Evolutionary conservation across 1,139 yeast genomes (phyloP), one percentile per base, ranked within the genome.

Genomic region (Taphrina pruni): DNA sequence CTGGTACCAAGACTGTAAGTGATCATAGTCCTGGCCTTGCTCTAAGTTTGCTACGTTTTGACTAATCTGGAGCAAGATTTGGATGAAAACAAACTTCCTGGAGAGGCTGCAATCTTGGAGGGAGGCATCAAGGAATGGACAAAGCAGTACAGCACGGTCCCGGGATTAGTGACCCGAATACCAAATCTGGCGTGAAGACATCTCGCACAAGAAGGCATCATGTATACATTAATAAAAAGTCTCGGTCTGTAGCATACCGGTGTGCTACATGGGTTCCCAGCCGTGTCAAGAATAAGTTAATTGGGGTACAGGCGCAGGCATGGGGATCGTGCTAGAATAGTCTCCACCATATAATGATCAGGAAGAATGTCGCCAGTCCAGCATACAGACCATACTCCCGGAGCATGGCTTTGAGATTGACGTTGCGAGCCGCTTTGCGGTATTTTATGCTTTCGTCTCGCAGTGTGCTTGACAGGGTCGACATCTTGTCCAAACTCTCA

Each of bases 371-470:
- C 65, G 94, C 81, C 32, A 88, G 83, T 3, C 93, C 89, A 17
- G 85, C 89, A 56, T 93, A 83, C 1, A 98, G 97, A 4, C 92
- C 89, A 77, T 94, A 94, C 79, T 94, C 97, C 75, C 92, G 86
- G 71, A 94, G 81, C 79, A 94, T 80, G 12, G 97, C 89, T 76
- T 95, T 97, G 74, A 94, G 84, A 78, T 94, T 94, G 77, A 95
- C 93, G 76, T 90, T 87, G 75, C 89, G 90, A 0, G 99, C 99
- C 56, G 94, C 89, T 73, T 89, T 88, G 75, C 94, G 84, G 81
- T 94, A 94, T 79, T 91, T 94, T 74, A 88, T 86, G 39, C 97
- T 89, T 77, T 93, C 97, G 72, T 86, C 86, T 75, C 91, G 86
- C 78, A 94, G 84, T 65, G 88, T 85, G 26, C 89, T 86, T 45